Base-by-base conservation (phyloP, 345 rosid species). In the Eucalyptus pauciflora region DNA sequence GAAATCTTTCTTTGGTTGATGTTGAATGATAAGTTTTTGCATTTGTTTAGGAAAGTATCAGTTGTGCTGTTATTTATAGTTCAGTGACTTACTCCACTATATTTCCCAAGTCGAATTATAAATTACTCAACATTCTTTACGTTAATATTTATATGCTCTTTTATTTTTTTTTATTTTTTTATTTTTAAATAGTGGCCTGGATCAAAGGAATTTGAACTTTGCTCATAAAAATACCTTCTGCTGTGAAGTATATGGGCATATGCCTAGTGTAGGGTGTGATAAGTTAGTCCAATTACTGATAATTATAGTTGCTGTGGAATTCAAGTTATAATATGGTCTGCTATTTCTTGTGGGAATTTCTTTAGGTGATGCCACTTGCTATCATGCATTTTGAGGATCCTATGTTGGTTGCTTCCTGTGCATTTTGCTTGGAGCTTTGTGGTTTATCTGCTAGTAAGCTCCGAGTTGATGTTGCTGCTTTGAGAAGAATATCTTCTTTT, bases 301-400 rank as follows among this genome's bases (percentile, higher is more conserved):
- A 69, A 33, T 33, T 69, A 43, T 69, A 76, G 85, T 41, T 41
- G 29, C 48, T 41, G 48, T 41, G 76, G 76, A n/a, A 64, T 64
- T 76, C 83, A 76, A 76, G n/a, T 56, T 43, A 46, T 76, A 46
- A 62, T 62, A 37, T 49, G 49, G 79, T 89, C 71, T 51, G 50
- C 86, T 64, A 76, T 76, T 37, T 43, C 13, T 76, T 4, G 29
- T 76, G 48, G 48, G 85, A 90, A 88, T 88, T 87, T 86, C 52
- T 89, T 91, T 94, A 98, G 99, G 97, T 96, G 90, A 91, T 94
- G 90, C 99, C 99, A 88, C 96, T 96, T 90, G 99, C 99, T 93
- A 92, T 97, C 89, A 93, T 95, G 85, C 98, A 97, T 91, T 97
- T 96, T 90, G 96, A 93, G 91, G 95, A 98, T 92, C 92, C 94